Evolutionary conservation across 177 flowering plant genomes (phyloP), one percentile per base, ranked within the genome.

Genomic region (Vitis hybrid): DNA sequence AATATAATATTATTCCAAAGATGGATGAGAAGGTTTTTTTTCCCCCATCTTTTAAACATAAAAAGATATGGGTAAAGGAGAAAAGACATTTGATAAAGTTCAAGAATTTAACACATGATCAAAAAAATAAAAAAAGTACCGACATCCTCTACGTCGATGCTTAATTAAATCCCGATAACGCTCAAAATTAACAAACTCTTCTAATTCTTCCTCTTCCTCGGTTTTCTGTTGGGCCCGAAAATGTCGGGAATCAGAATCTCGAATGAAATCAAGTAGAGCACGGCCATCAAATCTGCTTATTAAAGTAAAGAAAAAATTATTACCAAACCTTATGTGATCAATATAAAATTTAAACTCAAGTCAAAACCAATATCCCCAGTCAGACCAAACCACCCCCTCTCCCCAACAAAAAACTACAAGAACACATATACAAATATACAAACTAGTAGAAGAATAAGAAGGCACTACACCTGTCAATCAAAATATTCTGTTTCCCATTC

Each of bases 71-170:
- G 24, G 55, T 52, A 65, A 62, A 48, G 50, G 50, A 58, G 35
- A 68, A 52, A 59, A 52, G 40, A 55, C 11, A 65, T 59, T 52
- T 27, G 51, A 49, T 15, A 50, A 65, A 55, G 46, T 14, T 54
- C 55, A 70, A 68, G 52, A 80, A 76, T 27, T 60, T 10, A 71
- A 60, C 10, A 64, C 48, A 74, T 61, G 55, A 69, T 49, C 56
- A 67, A 80, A 78, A 74, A 74, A 60, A 50, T 55, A 56, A 89
- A 79, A 91, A 77, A 93, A 93, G 92, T 96, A 96, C 99, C 98
- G 98, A 96, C 99, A 96, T 96, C 99, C 98, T 93, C 96, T 93
- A 85, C 95, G 98, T 56, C 90, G 98, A 88, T 87, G 98, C 91
- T 93, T 96, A 90, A 96, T 92, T 89, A 95, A 89, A 91, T 95